Evolutionary conservation across 176 grass and related monocot genomes (phyloP).

Genomic region (Areca catechu): DNA sequence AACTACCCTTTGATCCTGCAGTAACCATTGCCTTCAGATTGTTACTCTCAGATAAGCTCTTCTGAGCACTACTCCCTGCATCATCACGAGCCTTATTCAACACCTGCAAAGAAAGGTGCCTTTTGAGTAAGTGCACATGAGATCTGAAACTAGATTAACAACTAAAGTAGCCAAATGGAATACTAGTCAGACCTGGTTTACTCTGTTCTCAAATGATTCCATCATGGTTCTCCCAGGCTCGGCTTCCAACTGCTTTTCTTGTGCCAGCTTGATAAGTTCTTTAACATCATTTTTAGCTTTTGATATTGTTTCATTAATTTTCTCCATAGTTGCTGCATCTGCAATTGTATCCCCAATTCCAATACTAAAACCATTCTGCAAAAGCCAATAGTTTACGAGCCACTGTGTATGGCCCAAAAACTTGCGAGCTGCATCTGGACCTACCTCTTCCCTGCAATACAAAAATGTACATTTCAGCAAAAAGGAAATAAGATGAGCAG

Average conservation of each 20-base stretch:
- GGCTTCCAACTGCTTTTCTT: conserved; percentile 67
- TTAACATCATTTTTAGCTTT: conserved; percentile 93
- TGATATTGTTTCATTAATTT: conserved; percentile 76
- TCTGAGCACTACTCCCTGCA: conserved; percentile 93
- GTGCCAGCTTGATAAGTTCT: conserved; percentile 67
- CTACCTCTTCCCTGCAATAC: conserved; percentile 82
- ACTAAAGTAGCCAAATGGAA: conserved; percentile 2
- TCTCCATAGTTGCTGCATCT: conserved; percentile 83
- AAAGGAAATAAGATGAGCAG: not conserved
- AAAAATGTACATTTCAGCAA: not conserved
- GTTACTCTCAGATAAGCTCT: conserved; percentile 96
- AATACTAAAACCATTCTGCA: conserved; percentile 94
- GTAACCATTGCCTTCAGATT: conserved; percentile 99
- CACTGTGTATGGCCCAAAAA: conserved; percentile 96
- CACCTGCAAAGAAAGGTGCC: conserved; percentile 42
- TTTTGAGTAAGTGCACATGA: too few relatives aligned
- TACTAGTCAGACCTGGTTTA: conserved; percentile 63
- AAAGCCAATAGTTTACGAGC: conserved; percentile 98
- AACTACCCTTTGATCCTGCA: conserved; percentile 88
- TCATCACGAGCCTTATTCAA: conserved; percentile 99
- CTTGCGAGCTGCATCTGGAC: conserved; percentile 92
- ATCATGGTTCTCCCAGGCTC: conserved; percentile 93
- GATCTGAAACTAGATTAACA: too few relatives aligned
- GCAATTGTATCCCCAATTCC: conserved; percentile 98
- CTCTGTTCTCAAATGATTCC: conserved; percentile 96